Evolutionary conservation across 208 protist genomes (phyloP), one percentile per base, ranked within the genome.

Genomic region (Trypanosoma cruzi): DNA sequence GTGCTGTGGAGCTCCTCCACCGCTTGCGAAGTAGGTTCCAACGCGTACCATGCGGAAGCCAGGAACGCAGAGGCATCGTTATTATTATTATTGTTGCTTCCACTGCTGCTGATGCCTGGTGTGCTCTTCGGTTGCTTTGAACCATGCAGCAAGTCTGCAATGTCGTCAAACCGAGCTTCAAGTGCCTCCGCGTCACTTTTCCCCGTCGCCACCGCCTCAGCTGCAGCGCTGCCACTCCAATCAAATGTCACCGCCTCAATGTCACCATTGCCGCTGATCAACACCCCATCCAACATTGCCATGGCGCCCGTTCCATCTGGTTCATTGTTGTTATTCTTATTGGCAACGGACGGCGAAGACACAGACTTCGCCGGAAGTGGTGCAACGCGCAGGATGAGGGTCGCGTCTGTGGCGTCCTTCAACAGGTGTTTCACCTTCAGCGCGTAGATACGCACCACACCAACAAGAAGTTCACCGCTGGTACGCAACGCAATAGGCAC

Each of bases 381-480:
- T 18, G 80, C 84, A 34, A 91, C 81, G 10, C 84, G 85, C 40
- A 94, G 61, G 13, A 84, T 73, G 42, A 93, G 73, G 0, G 89
- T 94, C 1, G 89, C 92, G 50, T 97, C 90, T 1, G 83, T 86
- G 28, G 93, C 88, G 59, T 97, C 90, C 75, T 92, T 94, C 62
- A 96, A 71, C 42, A 97, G 71, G 64, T 94, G 83, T 36, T 83
- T 86, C 32, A 98, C 94, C 71, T 99, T 99, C 24, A 96, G 74
- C 4, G 89, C 87, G 66, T 99, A 99, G 67, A 99, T 99, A 64
- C 97, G 92, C n/a, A 98, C 96, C 14, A 99, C 96, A 69, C 98
- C 98, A 58, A 99, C 87, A 22, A 99, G 79, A 24, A 99, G 71
- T 85, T 99, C 97, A 54, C 96, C 96, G 29, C 90, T 97, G 36